Base-by-base conservation (phyloP, 140 eudicot species). In the Senecio squalidus region DNA sequence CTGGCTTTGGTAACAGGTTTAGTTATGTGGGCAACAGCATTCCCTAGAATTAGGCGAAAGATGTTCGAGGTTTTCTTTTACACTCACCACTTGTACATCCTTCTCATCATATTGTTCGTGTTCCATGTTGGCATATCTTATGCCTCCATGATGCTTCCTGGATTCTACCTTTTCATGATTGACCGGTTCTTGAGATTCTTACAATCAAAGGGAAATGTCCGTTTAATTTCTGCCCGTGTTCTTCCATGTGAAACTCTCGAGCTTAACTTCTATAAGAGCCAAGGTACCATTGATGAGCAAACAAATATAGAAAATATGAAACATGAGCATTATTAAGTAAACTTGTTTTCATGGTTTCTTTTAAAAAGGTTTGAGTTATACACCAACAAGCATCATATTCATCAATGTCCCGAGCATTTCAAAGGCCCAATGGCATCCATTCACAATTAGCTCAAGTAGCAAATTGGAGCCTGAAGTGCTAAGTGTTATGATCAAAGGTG, bases 381-480 rank as follows among this genome's bases (percentile, higher is more conserved):
- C 76, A 33, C 95, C 97, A 26, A 83, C 95, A 25, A 90, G 97
- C 82, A 78, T 78, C 36, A 62, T 86, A 59, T 90, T 90, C 63
- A 7, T 90, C 36, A 90, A 90, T 74, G 73, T 86, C 40, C 90
- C 95, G 3, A 76, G 85, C 67, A 78, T 90, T 54, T 90, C 97
- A 7, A 90, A 83, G 77, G 39, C 84, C 54, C 95, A 90, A 64
- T 90, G 97, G 95, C 95, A 86, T 77, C 97, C 97, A n/a, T 90
- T 90, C 59, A 90, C 95, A 3, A 60, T 90, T n/a, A 78, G 31
- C 38, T 90, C 97, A 20, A 90, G 76, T 56, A 78, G 94, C 57
- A 76, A 67, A 39, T 58, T 83, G 77, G 97, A 90, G 67, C 64
- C 82, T 13, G 94, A 86, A 26, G 73, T 55, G 71, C 75, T 90